Base-by-base conservation (phyloP, 257 asterid species). In the Euphrasia confusa region DNA sequence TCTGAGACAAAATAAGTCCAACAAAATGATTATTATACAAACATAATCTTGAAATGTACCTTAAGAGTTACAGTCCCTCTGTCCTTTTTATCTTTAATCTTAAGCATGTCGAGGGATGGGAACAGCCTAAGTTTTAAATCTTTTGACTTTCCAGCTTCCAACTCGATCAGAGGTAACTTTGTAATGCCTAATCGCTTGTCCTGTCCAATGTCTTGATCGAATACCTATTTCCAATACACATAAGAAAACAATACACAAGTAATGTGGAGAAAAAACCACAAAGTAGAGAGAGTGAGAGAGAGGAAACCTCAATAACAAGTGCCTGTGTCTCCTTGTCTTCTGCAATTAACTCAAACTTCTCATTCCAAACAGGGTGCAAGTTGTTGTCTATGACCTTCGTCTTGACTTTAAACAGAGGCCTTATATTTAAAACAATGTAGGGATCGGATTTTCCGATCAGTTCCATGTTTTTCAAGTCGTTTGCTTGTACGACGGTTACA, bases 251-350 rank as follows among this genome's bases (percentile, higher is more conserved):
- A 52, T 40, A 57, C 40, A 45, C 35, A 54, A 10, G 48, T 8
- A 10, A 47, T 44, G n/a, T 11, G 50, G 68, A 57, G 49, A 48
- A 63, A 39, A 39, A 70, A 52, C 32, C 21, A 40, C 10, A 21
- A 63, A 61, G 63, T 24, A 66, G 63, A 64, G 68, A 66, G 56
- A 74, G 66, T 59, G 45, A 63, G 56, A 74, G 66, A 61, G 40
- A 63, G 68, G 55, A 53, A 69, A 93, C 99, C 99, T 93, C 99
- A 33, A 93, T 9, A 63, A 76, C 62, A 72, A 93, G 83, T 52
- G 84, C 72, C 55, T 89, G 99, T 10, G 99, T 93, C 83, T 93
- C 99, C 84, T 93, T 90, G 81, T 93, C 99, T 81, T 93, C 99
- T 52, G 83, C 96, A 58, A 93, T 87, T 68, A 93, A 63, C 68